These are phyloP conservation scores for Candida morakotiae DNA, from an alignment of 805 yeast species.

Conservation along the genomic window DNA sequence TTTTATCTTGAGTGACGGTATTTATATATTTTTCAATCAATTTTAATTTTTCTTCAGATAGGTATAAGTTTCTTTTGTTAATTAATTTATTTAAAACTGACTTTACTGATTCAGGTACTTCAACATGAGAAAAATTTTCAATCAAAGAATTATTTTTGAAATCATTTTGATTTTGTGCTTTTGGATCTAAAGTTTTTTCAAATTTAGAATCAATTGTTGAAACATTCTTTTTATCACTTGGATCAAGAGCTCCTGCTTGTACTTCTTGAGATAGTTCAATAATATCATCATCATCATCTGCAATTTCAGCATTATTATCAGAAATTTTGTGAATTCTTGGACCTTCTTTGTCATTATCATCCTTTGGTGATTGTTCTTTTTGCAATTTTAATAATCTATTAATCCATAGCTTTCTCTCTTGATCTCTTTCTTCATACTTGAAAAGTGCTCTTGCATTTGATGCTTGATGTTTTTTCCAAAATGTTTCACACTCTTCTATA, in stretches of 20 bases:
- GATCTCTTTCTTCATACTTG: constrained; percentile 24
- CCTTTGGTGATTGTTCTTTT: constrained; percentile 10
- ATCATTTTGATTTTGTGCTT: neutral
- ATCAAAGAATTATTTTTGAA: too few relatives aligned
- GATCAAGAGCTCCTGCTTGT: too few relatives aligned
- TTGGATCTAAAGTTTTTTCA: constrained; percentile 4
- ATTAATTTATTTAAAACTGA: neutral
- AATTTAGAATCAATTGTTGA: too few relatives aligned
- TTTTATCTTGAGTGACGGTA: neutral
- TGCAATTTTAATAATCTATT: constrained; percentile 21
- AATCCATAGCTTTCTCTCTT: constrained; percentile 24
- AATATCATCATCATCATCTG: constrained; percentile 8
- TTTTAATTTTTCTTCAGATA: neutral
- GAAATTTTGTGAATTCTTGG: too few relatives aligned
- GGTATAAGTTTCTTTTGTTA: neutral
- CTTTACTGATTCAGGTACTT: too few relatives aligned
- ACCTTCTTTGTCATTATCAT: neutral
- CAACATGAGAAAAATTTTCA: too few relatives aligned
- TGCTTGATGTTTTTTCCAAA: constrained; percentile 38
- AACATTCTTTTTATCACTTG: too few relatives aligned
- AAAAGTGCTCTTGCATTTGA: constrained; percentile 15
- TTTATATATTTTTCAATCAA: neutral
- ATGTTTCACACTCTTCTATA: constrained; percentile 42
- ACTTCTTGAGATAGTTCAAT: constrained; percentile 2
- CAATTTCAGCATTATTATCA: neutral